Percentiles rank a stretch among this genome's conserved stretches.
Conservation (phyloP, 2,329 filamentous ascomycete genomes). For the Cryoendolithus antarcticus region DNA sequence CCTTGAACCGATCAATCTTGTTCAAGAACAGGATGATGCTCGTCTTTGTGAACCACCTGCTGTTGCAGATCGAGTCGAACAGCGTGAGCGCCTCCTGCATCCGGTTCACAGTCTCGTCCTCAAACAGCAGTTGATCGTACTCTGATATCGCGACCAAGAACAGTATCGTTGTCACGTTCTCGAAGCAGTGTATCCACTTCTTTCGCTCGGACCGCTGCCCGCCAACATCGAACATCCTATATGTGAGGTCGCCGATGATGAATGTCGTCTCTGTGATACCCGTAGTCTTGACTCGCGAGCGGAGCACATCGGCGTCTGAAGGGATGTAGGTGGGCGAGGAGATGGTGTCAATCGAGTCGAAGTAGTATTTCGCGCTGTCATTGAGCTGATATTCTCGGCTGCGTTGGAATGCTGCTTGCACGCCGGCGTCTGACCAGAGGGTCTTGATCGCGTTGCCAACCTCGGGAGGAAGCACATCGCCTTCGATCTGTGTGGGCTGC, state of each 20-base stretch:
- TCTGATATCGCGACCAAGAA: slow-evolving; percentile 96
- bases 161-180: slow-evolving; percentile 92
- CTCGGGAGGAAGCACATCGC: slow-evolving; percentile 84
- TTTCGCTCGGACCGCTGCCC: slow-evolving; percentile 91
- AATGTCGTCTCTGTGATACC: slow-evolving; percentile 96
- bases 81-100: slow-evolving; percentile 62
- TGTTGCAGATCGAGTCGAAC: slow-evolving; percentile 63
- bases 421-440: slow-evolving; percentile 83
- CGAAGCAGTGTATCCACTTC: slow-evolving; percentile 99
- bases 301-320: slow-evolving; percentile 87
- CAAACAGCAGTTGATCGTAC: slow-evolving; percentile 91
- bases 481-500: slow-evolving; percentile 93
- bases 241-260: slow-evolving; percentile 86
- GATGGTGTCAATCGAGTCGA: slow-evolving; percentile 87
- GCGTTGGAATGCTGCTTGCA: slow-evolving; percentile 89
- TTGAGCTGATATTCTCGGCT: slow-evolving; percentile 94
- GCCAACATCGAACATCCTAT: slow-evolving; percentile 96
- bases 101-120: slow-evolving; percentile 74
- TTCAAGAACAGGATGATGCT: slow-evolving; percentile 63
- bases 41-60: slow-evolving; percentile 60
- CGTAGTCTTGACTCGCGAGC: slow-evolving; percentile 73
- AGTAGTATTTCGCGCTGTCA: slow-evolving; percentile 96
- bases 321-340: slow-evolving; percentile 85
- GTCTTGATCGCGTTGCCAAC: slow-evolving; percentile 87
- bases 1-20: slow-evolving; percentile 66